Conservation (phyloP, 2,329 filamentous ascomycete species). For the Ophiocordyceps camponoti-rufipedis region DNA sequence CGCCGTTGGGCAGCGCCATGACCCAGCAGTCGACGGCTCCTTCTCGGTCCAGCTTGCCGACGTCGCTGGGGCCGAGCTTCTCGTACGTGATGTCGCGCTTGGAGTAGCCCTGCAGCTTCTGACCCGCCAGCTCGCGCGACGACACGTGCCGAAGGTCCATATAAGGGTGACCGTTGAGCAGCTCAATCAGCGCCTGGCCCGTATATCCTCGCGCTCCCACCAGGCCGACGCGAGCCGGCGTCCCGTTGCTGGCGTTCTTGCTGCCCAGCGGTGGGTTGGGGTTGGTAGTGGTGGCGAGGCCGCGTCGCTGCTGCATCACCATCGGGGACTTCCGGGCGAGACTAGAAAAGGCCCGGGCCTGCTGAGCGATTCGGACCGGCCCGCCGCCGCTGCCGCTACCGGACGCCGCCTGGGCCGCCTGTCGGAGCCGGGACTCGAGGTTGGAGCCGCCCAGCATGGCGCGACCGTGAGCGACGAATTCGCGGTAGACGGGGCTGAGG, state of each 20-base stretch:
- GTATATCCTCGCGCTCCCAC: slow-evolving; percentile 92
- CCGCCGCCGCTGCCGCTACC: slow-evolving; percentile 23
- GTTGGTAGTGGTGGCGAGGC: slow-evolving; percentile 10
- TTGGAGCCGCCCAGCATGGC: slow-evolving; percentile 83
- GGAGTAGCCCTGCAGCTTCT: slow-evolving; percentile 73
- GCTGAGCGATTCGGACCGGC: slow-evolving; percentile 7
- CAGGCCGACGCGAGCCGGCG: slow-evolving; percentile 63
- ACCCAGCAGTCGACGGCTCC: slow-evolving; percentile 91
- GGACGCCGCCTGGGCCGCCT: slow-evolving; percentile 54
- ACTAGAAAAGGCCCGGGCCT: slow-evolving; percentile 6
- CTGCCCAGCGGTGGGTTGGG: slow-evolving; percentile 82
- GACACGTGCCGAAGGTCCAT: slow-evolving; percentile 86
- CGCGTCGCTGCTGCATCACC: slow-evolving; percentile 6
- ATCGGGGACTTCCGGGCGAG: neutral
- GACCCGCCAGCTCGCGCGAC: slow-evolving; percentile 76
- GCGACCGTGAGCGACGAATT: slow-evolving; percentile 67
- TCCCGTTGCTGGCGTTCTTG: slow-evolving; percentile 71
- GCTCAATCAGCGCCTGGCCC: slow-evolving; percentile 54
- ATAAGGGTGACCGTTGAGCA: slow-evolving; percentile 74
- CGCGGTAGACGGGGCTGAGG: slow-evolving; percentile 64
- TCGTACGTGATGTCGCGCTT: slow-evolving; percentile 89
- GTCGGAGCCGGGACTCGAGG: slow-evolving; percentile 67
- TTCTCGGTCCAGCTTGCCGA: slow-evolving; percentile 65
- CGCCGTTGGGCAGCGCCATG: slow-evolving; percentile 89
- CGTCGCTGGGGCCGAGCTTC: slow-evolving; percentile 73